Percentiles rank a stretch among this genome's conserved stretches.
Conservation (phyloP, 2,329 filamentous ascomycete genomes). For the Exserohilum rostratum region DNA sequence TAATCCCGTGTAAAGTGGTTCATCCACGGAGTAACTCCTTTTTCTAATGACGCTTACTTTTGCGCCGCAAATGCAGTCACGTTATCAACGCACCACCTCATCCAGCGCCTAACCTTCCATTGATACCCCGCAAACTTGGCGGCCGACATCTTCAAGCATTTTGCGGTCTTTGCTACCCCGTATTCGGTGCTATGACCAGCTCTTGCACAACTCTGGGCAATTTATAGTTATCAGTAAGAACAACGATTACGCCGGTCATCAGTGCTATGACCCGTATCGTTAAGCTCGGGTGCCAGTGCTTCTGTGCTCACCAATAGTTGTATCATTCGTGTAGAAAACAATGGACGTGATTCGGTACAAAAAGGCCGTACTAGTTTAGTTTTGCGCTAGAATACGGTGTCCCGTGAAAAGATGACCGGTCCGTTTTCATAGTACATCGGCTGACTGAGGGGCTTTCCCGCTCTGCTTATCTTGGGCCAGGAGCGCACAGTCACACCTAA, state of each 20-base stretch:
- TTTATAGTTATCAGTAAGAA: constrained; percentile 33
- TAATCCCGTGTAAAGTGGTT: too few species aligned
- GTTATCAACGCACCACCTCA: neutral
- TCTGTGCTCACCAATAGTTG: constrained; percentile 21
- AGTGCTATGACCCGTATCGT: constrained; percentile 30
- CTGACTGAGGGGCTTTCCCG: neutral
- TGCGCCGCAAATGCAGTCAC: too few species aligned
- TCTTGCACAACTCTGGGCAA: constrained; percentile 25
- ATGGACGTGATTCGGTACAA: constrained; percentile 18
- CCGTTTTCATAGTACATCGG: too few species aligned
- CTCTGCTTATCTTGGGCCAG: constrained; percentile 30
- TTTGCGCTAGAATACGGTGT: constrained; percentile 8
- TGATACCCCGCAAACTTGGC: constrained; percentile 28
- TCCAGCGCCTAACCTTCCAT: constrained; percentile 18
- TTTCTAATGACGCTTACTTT: too few species aligned
- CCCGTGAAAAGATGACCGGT: too few species aligned
- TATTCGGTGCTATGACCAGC: constrained; percentile 18
- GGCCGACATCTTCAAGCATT: constrained; percentile 22
- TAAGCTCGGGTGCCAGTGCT: constrained; percentile 15
- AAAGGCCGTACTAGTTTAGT: constrained; percentile 16
- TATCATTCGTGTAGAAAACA: constrained; percentile 25
- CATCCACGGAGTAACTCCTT: too few species aligned
- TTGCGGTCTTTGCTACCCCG: constrained; percentile 12
- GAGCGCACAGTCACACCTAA: constrained; percentile 29
- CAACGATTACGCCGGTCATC: constrained; percentile 31